Evolutionary conservation across 306 rosid species (phyloP).

Genomic region (Vachellia pachyceras): DNA sequence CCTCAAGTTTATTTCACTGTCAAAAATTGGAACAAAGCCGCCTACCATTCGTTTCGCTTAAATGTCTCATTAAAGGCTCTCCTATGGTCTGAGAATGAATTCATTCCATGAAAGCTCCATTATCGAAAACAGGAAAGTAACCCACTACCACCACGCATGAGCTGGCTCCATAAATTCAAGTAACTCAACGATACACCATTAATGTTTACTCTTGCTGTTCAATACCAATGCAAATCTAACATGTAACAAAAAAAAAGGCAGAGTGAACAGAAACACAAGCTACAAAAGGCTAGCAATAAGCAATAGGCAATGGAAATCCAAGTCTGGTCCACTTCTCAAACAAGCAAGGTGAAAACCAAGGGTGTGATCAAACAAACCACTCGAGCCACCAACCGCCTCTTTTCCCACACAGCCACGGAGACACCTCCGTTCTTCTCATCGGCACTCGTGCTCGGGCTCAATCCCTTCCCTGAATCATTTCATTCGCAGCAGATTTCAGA

Average conservation of each 20-base stretch:
- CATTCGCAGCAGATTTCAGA: not conserved
- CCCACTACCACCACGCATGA: not conserved
- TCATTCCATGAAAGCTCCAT: not conserved
- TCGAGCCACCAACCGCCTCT: conserved; percentile 40
- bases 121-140: not conserved
- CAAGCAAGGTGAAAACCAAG: conserved; percentile 45
- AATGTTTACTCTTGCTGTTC: not conserved
- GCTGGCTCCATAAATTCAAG: not conserved
- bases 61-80: not conserved
- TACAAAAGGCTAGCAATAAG: not conserved
- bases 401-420: conserved; percentile 40
- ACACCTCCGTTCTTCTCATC: conserved; percentile 51
- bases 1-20: too few species aligned
- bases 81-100: not conserved
- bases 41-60: not conserved
- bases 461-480: conserved; percentile 36
- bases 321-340: conserved; percentile 8
- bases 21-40: not conserved
- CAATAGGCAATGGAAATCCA: conserved; percentile 6
- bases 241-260: not conserved
- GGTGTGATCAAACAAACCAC: conserved; percentile 46
- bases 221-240: not conserved
- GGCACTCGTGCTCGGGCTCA: conserved; percentile 40
- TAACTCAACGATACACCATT: not conserved
- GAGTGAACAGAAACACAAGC: not conserved